A percentile compares a stretch with the other conserved stretches of the same genome.
Conservation (phyloP, 306 rosid species). For the Begonia masoniana region DNA sequence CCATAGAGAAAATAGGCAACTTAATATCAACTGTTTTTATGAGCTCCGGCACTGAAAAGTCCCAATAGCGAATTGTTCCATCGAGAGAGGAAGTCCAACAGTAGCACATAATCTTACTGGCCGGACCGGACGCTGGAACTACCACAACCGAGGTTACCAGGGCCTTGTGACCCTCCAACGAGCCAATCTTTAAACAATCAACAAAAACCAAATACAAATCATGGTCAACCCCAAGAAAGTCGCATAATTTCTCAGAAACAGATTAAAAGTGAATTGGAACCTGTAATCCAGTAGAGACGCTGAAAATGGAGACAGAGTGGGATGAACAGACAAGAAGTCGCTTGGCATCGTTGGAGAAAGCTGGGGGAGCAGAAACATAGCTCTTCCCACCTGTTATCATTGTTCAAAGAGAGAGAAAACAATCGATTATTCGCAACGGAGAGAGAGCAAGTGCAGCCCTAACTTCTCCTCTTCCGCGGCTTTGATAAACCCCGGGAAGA, state of each 20-base stretch:
- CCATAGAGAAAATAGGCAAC: conserved; percentile 67
- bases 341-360: conserved; percentile 67
- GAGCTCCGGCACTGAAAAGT: conserved; percentile 51
- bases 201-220: neutral
- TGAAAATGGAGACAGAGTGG: conserved; percentile 52
- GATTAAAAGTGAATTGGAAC: conserved; percentile 8
- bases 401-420: neutral
- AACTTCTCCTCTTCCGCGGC: conserved; percentile 2
- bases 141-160: conserved; percentile 57
- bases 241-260: too few species aligned
- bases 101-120: conserved; percentile 25
- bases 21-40: conserved; percentile 36
- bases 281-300: conserved; percentile 62
- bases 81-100: conserved; percentile 86
- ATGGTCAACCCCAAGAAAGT: too few species aligned
- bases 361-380: conserved; percentile 56
- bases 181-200: conserved; percentile 14
- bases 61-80: conserved; percentile 80
- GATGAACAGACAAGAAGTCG: conserved; percentile 63
- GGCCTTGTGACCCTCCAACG: conserved; percentile 63
- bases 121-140: conserved; percentile 33
- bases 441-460: too few species aligned
- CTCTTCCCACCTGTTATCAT: conserved; percentile 62
- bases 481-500: too few species aligned
- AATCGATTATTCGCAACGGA: too few species aligned